Evolutionary conservation across 768 basidiomycete genomes (phyloP).

Genomic region (Macrolepiota dolichaula): DNA sequence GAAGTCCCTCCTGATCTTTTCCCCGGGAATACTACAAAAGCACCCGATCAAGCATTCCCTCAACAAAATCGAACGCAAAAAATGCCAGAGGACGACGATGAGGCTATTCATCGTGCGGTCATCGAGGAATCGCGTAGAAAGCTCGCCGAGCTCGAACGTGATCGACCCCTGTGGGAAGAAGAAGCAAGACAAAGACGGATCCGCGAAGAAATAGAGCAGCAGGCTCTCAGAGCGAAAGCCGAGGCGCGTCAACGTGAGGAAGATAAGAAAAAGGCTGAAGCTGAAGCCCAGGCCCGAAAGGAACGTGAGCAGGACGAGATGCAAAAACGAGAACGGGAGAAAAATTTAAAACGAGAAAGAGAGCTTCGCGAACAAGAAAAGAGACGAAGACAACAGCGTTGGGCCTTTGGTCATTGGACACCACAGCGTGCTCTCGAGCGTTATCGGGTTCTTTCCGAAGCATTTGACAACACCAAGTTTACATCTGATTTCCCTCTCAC

Average conservation of each 20-base stretch:
- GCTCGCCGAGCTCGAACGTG: constrained; percentile 62
- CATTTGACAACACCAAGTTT: constrained; percentile 64
- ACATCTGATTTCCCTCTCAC: constrained; percentile 46
- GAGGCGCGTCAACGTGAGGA: constrained; percentile 31
- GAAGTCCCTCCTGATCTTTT: not conserved
- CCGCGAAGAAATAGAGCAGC: constrained; percentile 40
- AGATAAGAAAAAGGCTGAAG: constrained; percentile 23
- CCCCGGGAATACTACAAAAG: not conserved
- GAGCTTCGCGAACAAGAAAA: constrained; percentile 16
- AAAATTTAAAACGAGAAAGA: constrained; percentile 21
- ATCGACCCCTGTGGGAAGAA: constrained; percentile 60
- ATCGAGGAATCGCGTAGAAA: constrained; percentile 68
- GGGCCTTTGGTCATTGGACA: constrained; percentile 64
- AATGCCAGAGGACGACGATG: constrained; percentile 14
- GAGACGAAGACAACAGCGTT: constrained; percentile 45
- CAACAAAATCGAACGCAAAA: constrained; percentile 6
- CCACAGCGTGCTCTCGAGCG: constrained; percentile 64
- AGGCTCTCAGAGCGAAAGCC: constrained; percentile 31
- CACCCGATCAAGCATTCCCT: not conserved
- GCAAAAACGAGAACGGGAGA: constrained; percentile 20
- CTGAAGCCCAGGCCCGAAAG: constrained; percentile 23
- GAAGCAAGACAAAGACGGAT: constrained; percentile 42
- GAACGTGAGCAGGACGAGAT: constrained; percentile 29
- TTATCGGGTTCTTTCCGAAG: constrained; percentile 55
- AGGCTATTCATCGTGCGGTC: constrained; percentile 33